Evolutionary conservation across 1,284 basidiomycete species (phyloP), one percentile per base, ranked within the genome.

Genomic region (Trichosporon ovoides): DNA sequence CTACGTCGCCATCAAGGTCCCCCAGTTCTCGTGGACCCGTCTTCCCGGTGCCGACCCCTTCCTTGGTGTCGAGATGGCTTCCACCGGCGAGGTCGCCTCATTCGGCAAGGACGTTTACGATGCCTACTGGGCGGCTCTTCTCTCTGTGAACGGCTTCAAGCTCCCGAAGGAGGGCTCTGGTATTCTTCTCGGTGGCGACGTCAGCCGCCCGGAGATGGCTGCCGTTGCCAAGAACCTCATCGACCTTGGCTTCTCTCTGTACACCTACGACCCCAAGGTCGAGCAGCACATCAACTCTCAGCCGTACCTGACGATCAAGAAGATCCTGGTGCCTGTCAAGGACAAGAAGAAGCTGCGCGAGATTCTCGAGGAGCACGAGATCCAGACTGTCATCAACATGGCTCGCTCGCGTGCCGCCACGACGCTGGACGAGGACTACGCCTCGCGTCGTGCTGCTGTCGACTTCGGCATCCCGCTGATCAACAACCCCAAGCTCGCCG

Each of bases 11-110:
- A 91, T 99, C 83, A 98, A 98, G 81, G 94, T 98, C 53, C 87
- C 96, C 6, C 95, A 96, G 72, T 99, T 99, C 83, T 95, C 91
- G 10, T 99, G 94, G 94, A 98, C 94, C 50, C 88, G 95, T 63
- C 77, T 99, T 46, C 81, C 80, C 16, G 75, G 75, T 61, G 94
- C 95, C 16, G 95, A 98, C 80, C 96, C 95, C 33, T 96, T 95
- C 86, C 82, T 97, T 57, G 93, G 92, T 62, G 93, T 96, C 62
- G 92, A 98, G 81, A 98, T 98, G 96, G 93, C 95, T 0, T 94
- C 90, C 69, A 98, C 96, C 7, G 96, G 95, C 56, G 95, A 98
- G 78, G 92, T 98, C 19, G 96, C 96, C n/a, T 87, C 89, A 65
- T 98, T 98, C 74, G 96, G 95, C 49, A 85, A 86, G 72, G 89